phyloP scores from a whole-genome alignment of 192 early-diverging fungal species.

The Chytriomyces confervae region DNA sequence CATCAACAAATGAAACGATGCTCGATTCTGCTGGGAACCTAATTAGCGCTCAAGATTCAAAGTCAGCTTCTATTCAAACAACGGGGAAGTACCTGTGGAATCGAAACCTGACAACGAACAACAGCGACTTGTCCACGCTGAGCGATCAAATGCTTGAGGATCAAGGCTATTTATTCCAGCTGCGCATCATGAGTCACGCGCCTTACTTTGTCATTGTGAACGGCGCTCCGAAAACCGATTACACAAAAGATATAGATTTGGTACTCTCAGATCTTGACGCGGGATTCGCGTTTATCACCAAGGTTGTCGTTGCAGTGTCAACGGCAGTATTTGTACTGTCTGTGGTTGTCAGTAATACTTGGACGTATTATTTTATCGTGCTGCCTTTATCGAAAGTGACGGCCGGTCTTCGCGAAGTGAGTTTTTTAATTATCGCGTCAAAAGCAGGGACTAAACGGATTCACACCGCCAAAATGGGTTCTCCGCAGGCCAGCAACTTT shows the following conservation, averaged over 20 bases:
- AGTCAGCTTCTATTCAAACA: too few species aligned
- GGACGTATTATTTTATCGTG: not conserved
- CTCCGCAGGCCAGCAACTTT: not conserved
- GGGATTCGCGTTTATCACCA: not conserved
- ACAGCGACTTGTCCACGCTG: too few species aligned
- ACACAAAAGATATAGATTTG: not conserved
- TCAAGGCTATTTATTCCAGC: not conserved
- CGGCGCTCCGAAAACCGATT: slow-evolving; percentile 2
- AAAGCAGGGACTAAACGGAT: too few species aligned
- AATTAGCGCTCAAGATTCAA: too few species aligned
- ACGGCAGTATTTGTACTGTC: not conserved
- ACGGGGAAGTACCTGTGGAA: too few species aligned
- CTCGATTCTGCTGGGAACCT: too few species aligned
- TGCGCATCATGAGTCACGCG: not conserved
- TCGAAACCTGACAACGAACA: too few species aligned
- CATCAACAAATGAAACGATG: too few species aligned
- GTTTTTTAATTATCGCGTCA: too few species aligned
- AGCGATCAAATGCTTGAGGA: not conserved
- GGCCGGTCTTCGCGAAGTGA: too few species aligned
- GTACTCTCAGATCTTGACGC: not conserved
- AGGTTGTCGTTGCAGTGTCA: not conserved
- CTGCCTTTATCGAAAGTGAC: not conserved
- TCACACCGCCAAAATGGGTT: too few species aligned
- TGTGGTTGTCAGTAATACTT: not conserved
- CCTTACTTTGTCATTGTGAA: not conserved